phyloP scores from a whole-genome alignment of 23 red algal species.

The Chondrus crispus region DNA sequence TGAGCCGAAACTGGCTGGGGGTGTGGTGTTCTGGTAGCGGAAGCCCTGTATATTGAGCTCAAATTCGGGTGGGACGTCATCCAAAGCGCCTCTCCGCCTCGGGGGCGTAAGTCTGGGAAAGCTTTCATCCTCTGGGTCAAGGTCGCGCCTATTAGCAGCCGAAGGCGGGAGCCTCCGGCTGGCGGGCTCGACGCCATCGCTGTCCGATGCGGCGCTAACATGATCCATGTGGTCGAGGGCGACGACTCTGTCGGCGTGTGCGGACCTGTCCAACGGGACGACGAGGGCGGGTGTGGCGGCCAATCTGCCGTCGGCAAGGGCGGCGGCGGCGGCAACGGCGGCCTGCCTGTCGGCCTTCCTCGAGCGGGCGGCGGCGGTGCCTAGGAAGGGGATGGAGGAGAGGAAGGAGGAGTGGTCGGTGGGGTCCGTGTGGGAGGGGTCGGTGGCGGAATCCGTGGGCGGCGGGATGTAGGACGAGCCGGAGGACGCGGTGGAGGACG shows the following conservation, averaged over 20 bases:
- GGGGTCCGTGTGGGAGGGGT: neutral
- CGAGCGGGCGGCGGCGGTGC: neutral
- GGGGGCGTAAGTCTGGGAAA: neutral
- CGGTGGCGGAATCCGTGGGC: neutral
- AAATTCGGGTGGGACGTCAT: conserved; percentile 44
- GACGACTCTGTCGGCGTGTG: neutral
- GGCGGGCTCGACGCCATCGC: conserved; percentile 19
- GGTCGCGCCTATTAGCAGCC: neutral
- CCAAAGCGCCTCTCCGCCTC: neutral
- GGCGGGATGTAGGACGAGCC: neutral
- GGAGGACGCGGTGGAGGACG: neutral
- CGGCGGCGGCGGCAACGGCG: neutral
- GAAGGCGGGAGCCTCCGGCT: neutral
- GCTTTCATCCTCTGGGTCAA: neutral
- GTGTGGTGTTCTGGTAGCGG: neutral
- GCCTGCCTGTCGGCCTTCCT: neutral
- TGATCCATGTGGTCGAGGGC: neutral
- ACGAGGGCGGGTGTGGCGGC: neutral
- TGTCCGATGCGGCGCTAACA: conserved; percentile 38
- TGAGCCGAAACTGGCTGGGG: neutral
- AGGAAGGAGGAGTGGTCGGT: conserved; percentile 29
- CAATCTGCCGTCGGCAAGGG: neutral
- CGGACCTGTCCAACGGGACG: neutral
- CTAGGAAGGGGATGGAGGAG: conserved; percentile 37
- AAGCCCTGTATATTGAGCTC: conserved; percentile 51